Evolutionary conservation across 179 eudicot genomes (phyloP).

Genomic region (Spergularia azorica): DNA sequence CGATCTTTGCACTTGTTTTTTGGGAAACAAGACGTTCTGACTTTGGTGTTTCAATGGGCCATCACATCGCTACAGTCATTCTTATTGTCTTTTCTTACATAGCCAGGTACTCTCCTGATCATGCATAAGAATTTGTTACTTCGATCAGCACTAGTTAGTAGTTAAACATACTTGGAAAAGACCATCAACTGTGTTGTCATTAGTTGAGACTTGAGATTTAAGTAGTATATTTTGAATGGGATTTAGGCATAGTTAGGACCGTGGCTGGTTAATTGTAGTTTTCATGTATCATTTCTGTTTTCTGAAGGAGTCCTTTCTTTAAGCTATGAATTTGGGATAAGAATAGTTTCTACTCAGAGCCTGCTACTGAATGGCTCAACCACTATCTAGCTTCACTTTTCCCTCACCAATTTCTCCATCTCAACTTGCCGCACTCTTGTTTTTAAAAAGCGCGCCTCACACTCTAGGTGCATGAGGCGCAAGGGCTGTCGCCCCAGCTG

Average conservation of each 20-base stretch:
- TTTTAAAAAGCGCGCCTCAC: no score
- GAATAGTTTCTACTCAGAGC: not conserved
- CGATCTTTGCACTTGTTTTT: conserved; percentile 88
- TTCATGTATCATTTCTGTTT: no score
- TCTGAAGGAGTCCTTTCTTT: not conserved
- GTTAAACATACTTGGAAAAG: conserved; percentile 3
- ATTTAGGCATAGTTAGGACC: not conserved
- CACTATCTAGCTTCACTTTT: no score
- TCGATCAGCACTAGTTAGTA: conserved; percentile 7
- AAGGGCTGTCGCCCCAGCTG: no score
- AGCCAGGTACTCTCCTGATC: conserved; percentile 47
- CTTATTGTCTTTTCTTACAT: conserved; percentile 73
- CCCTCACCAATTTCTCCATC: no score
- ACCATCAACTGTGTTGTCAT: not conserved
- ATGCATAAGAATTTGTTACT: not conserved
- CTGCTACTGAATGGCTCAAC: no score
- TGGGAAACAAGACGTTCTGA: conserved; percentile 99
- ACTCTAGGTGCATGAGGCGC: no score
- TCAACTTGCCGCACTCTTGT: no score
- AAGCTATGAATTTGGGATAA: not conserved
- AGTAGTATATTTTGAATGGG: not conserved
- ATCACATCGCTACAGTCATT: conserved; percentile 78
- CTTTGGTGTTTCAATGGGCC: conserved; percentile 96
- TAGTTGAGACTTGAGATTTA: not conserved
- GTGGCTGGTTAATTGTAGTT: not conserved